These are phyloP conservation scores for Mucor indicus DNA, from an alignment of 371 early-diverging fungal species.

Conservation along the genomic window DNA sequence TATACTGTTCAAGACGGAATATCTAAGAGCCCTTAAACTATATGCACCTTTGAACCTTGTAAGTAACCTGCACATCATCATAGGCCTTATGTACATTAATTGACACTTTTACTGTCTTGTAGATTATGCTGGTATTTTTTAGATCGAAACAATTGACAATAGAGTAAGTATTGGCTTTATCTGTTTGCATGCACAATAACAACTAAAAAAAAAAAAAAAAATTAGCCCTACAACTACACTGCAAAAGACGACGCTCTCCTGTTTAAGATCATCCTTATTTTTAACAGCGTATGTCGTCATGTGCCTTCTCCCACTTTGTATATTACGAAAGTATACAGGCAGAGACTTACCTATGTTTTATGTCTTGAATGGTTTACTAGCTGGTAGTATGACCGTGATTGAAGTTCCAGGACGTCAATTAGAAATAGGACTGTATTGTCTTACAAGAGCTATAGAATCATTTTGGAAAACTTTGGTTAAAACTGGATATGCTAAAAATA, in stretches of 20 bases:
- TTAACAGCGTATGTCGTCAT: constrained; percentile 65
- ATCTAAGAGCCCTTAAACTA: constrained; percentile 56
- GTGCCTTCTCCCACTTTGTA: constrained; percentile 66
- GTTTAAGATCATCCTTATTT: constrained; percentile 69
- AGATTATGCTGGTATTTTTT: constrained; percentile 61
- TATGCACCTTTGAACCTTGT: constrained; percentile 74
- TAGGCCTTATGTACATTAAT: not conserved
- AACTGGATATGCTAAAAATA: constrained; percentile 39
- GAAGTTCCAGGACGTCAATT: constrained; percentile 76
- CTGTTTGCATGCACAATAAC: not conserved
- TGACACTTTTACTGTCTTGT: not conserved
- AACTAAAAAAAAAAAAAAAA: not conserved
- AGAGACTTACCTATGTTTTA: constrained; percentile 56
- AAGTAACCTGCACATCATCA: constrained; percentile 13
- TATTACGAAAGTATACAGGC: constrained; percentile 53
- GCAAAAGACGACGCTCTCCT: constrained; percentile 50
- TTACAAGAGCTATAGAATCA: constrained; percentile 78
- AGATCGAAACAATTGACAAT: constrained; percentile 38
- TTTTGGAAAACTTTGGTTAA: constrained; percentile 61
- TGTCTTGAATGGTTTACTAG: constrained; percentile 61
- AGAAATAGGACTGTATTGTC: constrained; percentile 81
- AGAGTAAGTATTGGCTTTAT: constrained; percentile 31
- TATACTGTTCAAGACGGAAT: constrained; percentile 41
- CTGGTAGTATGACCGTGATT: constrained; percentile 68
- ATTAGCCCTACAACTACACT: constrained; percentile 31